Conservation (phyloP, 2,329 filamentous ascomycete genomes). For the Paraphoma chrysanthemicola region DNA sequence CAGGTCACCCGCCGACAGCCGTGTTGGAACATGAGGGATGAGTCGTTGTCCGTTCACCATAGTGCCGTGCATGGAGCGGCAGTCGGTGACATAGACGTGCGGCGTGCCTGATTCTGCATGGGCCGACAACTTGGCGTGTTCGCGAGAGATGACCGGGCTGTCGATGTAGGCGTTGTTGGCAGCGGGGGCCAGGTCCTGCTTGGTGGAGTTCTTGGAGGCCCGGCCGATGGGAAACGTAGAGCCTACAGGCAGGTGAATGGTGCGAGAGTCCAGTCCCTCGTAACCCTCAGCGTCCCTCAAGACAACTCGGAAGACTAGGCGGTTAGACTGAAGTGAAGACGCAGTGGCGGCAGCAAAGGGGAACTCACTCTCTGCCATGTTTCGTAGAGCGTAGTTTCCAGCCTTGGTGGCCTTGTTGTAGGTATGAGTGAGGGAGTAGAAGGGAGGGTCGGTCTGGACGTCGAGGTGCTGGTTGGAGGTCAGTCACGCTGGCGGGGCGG, state of each 20-base stretch:
- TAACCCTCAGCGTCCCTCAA: conserved; percentile 46
- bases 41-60: conserved; percentile 56
- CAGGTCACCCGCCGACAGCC: conserved; percentile 39
- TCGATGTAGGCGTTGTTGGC: conserved; percentile 71
- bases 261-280: conserved; percentile 46
- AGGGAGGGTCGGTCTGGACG: neutral
- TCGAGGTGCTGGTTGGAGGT: neutral
- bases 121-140: conserved; percentile 63
- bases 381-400: neutral
- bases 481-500: conserved; percentile 15
- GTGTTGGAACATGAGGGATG: conserved; percentile 22
- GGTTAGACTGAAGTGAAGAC: conserved; percentile 14
- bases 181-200: conserved; percentile 51
- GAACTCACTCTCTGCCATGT: conserved; percentile 25
- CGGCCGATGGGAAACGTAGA: conserved; percentile 50
- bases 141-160: conserved; percentile 73
- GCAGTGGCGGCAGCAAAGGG: neutral
- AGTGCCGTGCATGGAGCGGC: conserved; percentile 69
- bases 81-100: conserved; percentile 59
- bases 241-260: conserved; percentile 35
- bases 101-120: conserved; percentile 21
- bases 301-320: conserved; percentile 37
- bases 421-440: neutral
- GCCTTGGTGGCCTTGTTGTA: neutral
- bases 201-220: conserved; percentile 49